Conservation (phyloP, 805 yeast species). For the Starmerella cellae region DNA sequence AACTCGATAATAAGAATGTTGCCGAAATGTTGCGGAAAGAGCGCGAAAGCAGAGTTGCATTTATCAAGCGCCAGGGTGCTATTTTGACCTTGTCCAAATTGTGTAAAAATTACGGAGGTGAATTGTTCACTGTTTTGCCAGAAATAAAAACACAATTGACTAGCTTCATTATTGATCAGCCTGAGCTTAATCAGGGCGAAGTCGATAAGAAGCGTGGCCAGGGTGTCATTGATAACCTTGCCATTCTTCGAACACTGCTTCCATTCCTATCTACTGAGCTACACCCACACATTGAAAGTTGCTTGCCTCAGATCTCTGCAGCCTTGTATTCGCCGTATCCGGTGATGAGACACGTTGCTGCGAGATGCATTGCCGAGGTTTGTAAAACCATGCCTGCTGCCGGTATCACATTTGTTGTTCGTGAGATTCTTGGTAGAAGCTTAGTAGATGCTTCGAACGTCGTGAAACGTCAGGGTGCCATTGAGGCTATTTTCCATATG, state of each 20-base stretch:
- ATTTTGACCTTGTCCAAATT: conserved; percentile 51
- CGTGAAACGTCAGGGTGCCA: conserved; percentile 78
- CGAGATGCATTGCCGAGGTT: conserved; percentile 74
- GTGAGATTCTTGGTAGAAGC: conserved; percentile 55
- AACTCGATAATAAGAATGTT: conserved; percentile 42
- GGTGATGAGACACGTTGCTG: conserved; percentile 78
- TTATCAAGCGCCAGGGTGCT: conserved; percentile 76
- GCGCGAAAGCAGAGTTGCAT: conserved; percentile 41
- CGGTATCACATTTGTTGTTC: conserved; percentile 70
- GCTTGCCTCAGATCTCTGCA: conserved; percentile 39
- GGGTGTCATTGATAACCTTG: conserved; percentile 70
- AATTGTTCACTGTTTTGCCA: conserved; percentile 49
- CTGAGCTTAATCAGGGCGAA: conserved; percentile 7
- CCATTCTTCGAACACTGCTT: conserved; percentile 60
- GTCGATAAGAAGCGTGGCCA: conserved; percentile 33
- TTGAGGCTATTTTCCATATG: conserved; percentile 79
- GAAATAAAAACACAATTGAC: conserved; percentile 53
- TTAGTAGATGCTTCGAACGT: conserved; percentile 60
- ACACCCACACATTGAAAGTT: conserved; percentile 31
- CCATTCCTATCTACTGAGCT: conserved; percentile 44
- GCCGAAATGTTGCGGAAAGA: conserved; percentile 38
- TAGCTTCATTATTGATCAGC: conserved; percentile 38
- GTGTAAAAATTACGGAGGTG: conserved; percentile 38
- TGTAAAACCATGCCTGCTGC: conserved; percentile 54
- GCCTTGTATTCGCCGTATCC: conserved; percentile 59